Evolutionary conservation across 768 basidiomycete species (phyloP).

Genomic region (Termitomyces sp.): DNA sequence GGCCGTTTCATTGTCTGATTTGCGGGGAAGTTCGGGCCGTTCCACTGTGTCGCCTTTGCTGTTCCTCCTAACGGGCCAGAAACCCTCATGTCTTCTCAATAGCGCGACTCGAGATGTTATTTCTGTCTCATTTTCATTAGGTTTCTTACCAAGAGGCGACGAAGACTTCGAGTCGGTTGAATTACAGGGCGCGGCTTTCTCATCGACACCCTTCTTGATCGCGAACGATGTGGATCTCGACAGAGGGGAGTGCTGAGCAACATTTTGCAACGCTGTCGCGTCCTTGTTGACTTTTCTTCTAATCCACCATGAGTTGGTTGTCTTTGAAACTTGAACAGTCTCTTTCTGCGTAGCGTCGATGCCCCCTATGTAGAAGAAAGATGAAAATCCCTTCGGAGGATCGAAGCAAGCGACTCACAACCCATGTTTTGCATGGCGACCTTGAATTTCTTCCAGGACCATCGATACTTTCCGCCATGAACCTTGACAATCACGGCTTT

Average conservation of each 20-base stretch:
- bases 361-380: constrained; percentile 42
- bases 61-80: constrained; percentile 18
- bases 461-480: constrained; percentile 71
- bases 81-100: constrained; percentile 17
- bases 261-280: constrained; percentile 3
- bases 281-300: constrained; percentile 41
- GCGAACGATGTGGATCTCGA: constrained; percentile 10
- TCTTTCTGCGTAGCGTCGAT: constrained; percentile 58
- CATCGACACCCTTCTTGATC: constrained; percentile 8
- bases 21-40: constrained; percentile 23
- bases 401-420: constrained; percentile 43
- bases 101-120: constrained; percentile 6
- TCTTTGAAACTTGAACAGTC: constrained; percentile 28
- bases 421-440: constrained; percentile 79
- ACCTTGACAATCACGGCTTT: constrained; percentile 71
- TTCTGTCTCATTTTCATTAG: constrained; percentile 3
- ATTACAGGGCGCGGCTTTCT: not conserved
- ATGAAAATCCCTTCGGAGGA: not conserved
- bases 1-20: constrained; percentile 20
- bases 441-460: constrained; percentile 83
- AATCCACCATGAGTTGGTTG: constrained; percentile 18
- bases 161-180: constrained; percentile 9
- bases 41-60: constrained; percentile 22
- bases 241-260: constrained; percentile 9
- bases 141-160: not conserved